These are phyloP conservation scores for Apiospora malaysiana DNA, from an alignment of 2,329 filamentous ascomycete species.

Conservation along the genomic window DNA sequence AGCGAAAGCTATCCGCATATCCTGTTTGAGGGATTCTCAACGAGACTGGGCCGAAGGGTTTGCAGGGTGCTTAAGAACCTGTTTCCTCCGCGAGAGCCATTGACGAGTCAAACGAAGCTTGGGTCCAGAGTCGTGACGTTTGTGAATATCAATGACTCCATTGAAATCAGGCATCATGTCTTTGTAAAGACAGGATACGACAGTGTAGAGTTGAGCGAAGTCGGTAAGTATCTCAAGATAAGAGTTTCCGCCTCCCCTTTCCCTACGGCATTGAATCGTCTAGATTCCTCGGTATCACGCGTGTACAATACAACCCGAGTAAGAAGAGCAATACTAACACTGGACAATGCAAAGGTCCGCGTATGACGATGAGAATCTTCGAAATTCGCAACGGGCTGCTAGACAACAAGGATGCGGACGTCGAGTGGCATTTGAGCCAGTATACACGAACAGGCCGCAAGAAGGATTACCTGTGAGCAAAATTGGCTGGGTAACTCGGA, in stretches of 20 bases:
- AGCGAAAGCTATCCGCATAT: constrained; percentile 90
- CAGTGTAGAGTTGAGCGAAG: constrained; percentile 86
- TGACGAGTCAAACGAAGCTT: constrained; percentile 74
- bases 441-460: constrained; percentile 93
- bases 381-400: constrained; percentile 91
- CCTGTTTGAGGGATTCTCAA: constrained; percentile 75
- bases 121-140: constrained; percentile 92
- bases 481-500: neutral
- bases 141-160: constrained; percentile 89
- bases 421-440: constrained; percentile 95
- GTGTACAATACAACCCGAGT: neutral
- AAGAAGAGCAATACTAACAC: neutral
- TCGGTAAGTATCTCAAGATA: constrained; percentile 55
- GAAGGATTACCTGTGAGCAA: constrained; percentile 87
- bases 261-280: neutral
- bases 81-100: constrained; percentile 85
- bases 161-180: constrained; percentile 91
- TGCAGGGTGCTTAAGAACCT: constrained; percentile 92
- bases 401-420: constrained; percentile 93
- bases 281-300: no score
- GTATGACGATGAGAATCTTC: constrained; percentile 97
- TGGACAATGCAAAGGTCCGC: constrained; percentile 51
- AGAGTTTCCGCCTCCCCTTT: neutral
- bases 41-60: constrained; percentile 59
- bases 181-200: constrained; percentile 94